Conservation (phyloP, 2,329 filamentous ascomycete species). For the Sarocladium brachiariae region DNA sequence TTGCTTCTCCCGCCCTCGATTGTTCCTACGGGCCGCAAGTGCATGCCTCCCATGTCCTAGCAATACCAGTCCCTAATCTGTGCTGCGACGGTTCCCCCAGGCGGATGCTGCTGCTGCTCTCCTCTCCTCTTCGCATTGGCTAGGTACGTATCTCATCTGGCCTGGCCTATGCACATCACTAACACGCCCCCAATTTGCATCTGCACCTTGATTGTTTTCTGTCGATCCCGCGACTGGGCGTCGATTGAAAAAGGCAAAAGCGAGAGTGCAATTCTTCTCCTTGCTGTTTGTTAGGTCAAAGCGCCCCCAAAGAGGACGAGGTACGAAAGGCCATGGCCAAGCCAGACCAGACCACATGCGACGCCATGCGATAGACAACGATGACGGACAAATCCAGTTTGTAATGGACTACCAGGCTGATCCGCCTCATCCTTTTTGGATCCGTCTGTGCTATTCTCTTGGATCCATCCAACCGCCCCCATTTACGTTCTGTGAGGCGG, state of each 20-base stretch:
- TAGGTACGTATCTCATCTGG: neutral
- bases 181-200: neutral
- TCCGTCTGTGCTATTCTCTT: neutral
- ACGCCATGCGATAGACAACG: neutral
- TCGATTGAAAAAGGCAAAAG: constrained; percentile 1
- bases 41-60: constrained; percentile 4
- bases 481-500: too few species aligned
- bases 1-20: constrained; percentile 5
- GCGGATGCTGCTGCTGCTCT: neutral
- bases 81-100: neutral
- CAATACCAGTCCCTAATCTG: neutral
- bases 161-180: neutral
- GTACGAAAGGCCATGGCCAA: too few species aligned
- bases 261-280: neutral
- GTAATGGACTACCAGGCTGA: too few species aligned
- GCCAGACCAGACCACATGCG: neutral
- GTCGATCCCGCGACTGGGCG: constrained; percentile 6
- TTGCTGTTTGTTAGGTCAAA: neutral
- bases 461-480: neutral
- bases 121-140: neutral
- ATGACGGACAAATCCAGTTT: neutral
- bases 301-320: neutral
- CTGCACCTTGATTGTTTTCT: neutral
- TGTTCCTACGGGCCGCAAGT: neutral
- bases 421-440: neutral